Evolutionary conservation across 2,329 filamentous ascomycete genomes (phyloP), one percentile per base, ranked within the genome.

Genomic region (Penicillium glabrum): DNA sequence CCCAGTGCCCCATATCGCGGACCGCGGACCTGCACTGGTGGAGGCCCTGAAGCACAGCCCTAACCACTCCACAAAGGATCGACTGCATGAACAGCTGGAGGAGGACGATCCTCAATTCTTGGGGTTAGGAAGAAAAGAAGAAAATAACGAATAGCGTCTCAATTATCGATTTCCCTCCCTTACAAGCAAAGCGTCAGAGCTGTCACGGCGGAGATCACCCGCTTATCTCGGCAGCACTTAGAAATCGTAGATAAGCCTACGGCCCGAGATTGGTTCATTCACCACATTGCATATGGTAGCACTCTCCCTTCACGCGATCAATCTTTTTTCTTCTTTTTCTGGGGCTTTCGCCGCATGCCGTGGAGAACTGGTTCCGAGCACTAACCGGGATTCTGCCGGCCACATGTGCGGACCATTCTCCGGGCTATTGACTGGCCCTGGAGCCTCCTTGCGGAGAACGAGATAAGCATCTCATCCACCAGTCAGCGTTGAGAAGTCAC

Each of bases 401-500:
- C 48, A 51, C 21, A 23, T 45, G 29, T 16, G n/a, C 26, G 33
- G 9, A 14, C 21, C 41, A 16, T 33, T 45, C 35, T 52, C 46
- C 44, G 35, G 24, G 61, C 64, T 68, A 68, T 68, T 54, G 66
- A 61, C 59, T 60, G 53, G 53, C n/a, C 33, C 41, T 33, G 45
- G 43, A 53, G 43, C 26, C 51, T 59, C 59, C 67, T 68, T 68
- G 58, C 65, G 56, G 62, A 58, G 60, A 45, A 54, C 54, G 53
- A 65, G 67, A 69, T 69, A 69, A 69, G 66, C 63, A 51, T 55
- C 46, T 27, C 33, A 35, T 57, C 53, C 39, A 43, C 60, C 60
- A 62, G 51, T 62, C 35, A 49, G 51, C 47, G 41, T 56, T 27
- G 37, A 49, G 35, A 19, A 46, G n/a, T 33, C 13, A 33, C 26